Base-by-base conservation (phyloP, 768 basidiomycete species). In the Auriculariales sp. region DNA sequence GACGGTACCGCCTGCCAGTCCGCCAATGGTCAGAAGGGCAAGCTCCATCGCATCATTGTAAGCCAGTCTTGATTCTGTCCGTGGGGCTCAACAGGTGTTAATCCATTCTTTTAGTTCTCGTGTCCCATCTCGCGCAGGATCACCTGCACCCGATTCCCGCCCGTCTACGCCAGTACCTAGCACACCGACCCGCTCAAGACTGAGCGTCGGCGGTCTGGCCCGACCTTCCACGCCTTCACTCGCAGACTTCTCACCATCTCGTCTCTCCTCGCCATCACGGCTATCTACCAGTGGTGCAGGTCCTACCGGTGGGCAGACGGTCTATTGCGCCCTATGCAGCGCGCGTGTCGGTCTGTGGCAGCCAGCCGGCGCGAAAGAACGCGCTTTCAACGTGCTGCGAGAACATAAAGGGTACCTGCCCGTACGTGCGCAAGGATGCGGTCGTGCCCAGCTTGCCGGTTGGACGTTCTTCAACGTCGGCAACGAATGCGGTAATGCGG, bases 401-500 rank as follows among this genome's bases (percentile, higher is more conserved):
- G 87, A 91, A 62, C 88, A 90, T 59, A 74, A 87, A 25, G 82
- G 83, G 2, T 87, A 84, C 56, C n/a, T 90, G 88, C 55, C 87
- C 87, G n/a, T 90, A 87, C 53, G 74, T 85, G 17, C 50, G 50
- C 34, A 55, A 53, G 35, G 52, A 56, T 2, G 59, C 59, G 5
- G 39, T 51, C 3, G 28, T 60, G 6, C 52, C 59, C 12, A 17
- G 22, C 7, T 27, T 52, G 4, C 53, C 55, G 10, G 34, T 45
- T 1, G 48, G 24, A 17, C 19, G 30, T 45, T 45, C 51, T 32
- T 52, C 55, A 4, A 45, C 49, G 32, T 48, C 50, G 29, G 35
- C 55, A 4, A n/a, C 51, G 19, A 36, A 42, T 5, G 48, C 55
- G 9, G 50, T 35, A 24, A 49, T 51, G 3, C 53, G 47, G 24